phyloP scores from a whole-genome alignment of 371 early-diverging fungal genomes.

The Mucor sp. region DNA sequence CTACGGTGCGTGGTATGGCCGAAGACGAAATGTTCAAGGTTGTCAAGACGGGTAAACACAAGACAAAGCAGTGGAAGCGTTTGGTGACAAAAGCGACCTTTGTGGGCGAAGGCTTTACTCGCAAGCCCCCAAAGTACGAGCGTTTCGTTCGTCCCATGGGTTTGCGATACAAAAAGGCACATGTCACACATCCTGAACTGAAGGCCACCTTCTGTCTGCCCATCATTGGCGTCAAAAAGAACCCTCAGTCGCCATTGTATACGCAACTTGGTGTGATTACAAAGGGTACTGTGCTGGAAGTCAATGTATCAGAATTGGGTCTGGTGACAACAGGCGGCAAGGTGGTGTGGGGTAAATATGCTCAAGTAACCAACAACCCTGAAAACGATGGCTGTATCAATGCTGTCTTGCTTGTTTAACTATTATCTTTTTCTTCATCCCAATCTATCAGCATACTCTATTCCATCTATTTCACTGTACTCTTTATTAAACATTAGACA shows the following conservation, averaged over 20 bases:
- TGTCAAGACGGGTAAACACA: slow-evolving; percentile 95
- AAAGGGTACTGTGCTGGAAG: slow-evolving; percentile 99
- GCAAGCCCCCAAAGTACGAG: slow-evolving; percentile 99
- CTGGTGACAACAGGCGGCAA: slow-evolving; percentile 99
- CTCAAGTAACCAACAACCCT: slow-evolving; percentile 96
- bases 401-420: slow-evolving; percentile 89
- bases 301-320: slow-evolving; percentile 93
- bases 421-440: not conserved
- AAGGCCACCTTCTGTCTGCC: slow-evolving; percentile 98
- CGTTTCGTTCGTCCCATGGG: slow-evolving; percentile 99
- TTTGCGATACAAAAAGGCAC: slow-evolving; percentile 98
- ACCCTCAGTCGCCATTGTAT: slow-evolving; percentile 97
- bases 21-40: slow-evolving; percentile 77
- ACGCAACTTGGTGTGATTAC: slow-evolving; percentile 99
- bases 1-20: slow-evolving; percentile 88
- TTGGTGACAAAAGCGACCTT: slow-evolving; percentile 99
- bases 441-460: not conserved
- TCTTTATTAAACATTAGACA: not conserved
- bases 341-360: slow-evolving; percentile 99
- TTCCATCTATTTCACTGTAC: not conserved
- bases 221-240: slow-evolving; percentile 99
- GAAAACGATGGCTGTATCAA: slow-evolving; percentile 97
- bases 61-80: slow-evolving; percentile 98
- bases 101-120: slow-evolving; percentile 99
- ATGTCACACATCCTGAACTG: slow-evolving; percentile 99